Conservation (phyloP, 2,329 filamentous ascomycete species). For the Ophiognomonia clavigignenti-juglandacearum region DNA sequence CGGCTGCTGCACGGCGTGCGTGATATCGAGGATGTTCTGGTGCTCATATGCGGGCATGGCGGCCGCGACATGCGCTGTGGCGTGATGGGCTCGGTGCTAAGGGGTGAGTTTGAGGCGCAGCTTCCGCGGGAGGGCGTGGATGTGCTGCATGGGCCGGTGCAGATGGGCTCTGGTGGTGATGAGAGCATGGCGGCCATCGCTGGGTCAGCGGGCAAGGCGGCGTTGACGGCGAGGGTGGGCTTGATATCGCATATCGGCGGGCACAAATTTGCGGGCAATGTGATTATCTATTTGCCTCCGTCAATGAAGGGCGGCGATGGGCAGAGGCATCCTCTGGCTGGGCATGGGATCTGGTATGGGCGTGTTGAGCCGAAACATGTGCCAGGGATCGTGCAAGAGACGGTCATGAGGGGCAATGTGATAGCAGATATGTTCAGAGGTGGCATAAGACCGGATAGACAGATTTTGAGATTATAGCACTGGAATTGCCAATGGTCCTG, state of each 20-base stretch:
- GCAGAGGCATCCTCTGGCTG: slow-evolving; percentile 53
- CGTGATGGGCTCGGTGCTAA: slow-evolving; percentile 68
- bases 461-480: slow-evolving; percentile 44
- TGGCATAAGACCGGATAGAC: slow-evolving; percentile 52
- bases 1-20: slow-evolving; percentile 50
- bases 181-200: slow-evolving; percentile 20
- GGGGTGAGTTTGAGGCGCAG: slow-evolving; percentile 62
- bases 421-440: slow-evolving; percentile 70
- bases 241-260: slow-evolving; percentile 77
- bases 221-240: slow-evolving; percentile 53
- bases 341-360: slow-evolving; percentile 78
- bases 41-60: slow-evolving; percentile 86
- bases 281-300: slow-evolving; percentile 75
- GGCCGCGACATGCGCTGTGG: slow-evolving; percentile 80
- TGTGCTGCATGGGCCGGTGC: slow-evolving; percentile 42
- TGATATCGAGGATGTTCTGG: slow-evolving; percentile 62
- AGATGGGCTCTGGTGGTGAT: slow-evolving; percentile 30
- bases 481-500: neutral
- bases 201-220: slow-evolving; percentile 15
- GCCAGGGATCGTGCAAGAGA: slow-evolving; percentile 70
- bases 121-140: slow-evolving; percentile 45
- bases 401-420: slow-evolving; percentile 60
- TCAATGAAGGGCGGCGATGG: slow-evolving; percentile 33
- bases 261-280: slow-evolving; percentile 81
- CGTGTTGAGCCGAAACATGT: slow-evolving; percentile 71